Conservation (phyloP, 2,329 filamentous ascomycete genomes). For the Colletotrichum falcatum region DNA sequence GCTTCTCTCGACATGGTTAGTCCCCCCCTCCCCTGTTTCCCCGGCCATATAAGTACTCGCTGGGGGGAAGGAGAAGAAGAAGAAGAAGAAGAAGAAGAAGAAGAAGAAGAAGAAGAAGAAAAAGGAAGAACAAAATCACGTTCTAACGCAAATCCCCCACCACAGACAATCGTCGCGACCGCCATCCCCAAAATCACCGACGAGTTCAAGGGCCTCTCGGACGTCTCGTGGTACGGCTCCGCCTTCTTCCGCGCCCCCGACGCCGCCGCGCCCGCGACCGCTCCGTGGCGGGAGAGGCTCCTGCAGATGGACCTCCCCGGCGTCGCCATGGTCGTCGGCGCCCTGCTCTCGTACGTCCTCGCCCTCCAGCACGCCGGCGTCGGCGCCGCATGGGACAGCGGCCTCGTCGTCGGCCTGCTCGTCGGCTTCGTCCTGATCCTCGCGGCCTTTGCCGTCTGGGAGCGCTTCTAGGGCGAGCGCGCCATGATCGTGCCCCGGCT, state of each 20-base stretch:
- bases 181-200: slow-evolving; percentile 58
- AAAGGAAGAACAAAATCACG: not conserved
- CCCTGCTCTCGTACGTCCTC: slow-evolving; percentile 58
- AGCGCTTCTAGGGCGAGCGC: slow-evolving; percentile 55
- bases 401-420: slow-evolving; percentile 56
- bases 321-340: slow-evolving; percentile 57
- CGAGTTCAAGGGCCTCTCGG: slow-evolving; percentile 51
- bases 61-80: not conserved
- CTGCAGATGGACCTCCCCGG: slow-evolving; percentile 53
- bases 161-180: slow-evolving; percentile 56
- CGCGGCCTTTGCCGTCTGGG: slow-evolving; percentile 54
- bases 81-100: not conserved
- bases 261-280: slow-evolving; percentile 42
- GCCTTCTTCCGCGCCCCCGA: slow-evolving; percentile 51
- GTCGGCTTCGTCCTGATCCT: slow-evolving; percentile 44
- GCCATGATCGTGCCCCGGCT: slow-evolving; percentile 59
- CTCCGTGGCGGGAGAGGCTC: slow-evolving; percentile 44
- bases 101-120: not conserved
- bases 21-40: too few relatives aligned
- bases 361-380: slow-evolving; percentile 61
- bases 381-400: slow-evolving; percentile 56
- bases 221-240: slow-evolving; percentile 61
- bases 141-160: not conserved
- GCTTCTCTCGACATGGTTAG: slow-evolving; percentile 21
- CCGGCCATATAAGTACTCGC: too few relatives aligned